Conservation (phyloP, 768 basidiomycete genomes). For the Suillus lakei region DNA sequence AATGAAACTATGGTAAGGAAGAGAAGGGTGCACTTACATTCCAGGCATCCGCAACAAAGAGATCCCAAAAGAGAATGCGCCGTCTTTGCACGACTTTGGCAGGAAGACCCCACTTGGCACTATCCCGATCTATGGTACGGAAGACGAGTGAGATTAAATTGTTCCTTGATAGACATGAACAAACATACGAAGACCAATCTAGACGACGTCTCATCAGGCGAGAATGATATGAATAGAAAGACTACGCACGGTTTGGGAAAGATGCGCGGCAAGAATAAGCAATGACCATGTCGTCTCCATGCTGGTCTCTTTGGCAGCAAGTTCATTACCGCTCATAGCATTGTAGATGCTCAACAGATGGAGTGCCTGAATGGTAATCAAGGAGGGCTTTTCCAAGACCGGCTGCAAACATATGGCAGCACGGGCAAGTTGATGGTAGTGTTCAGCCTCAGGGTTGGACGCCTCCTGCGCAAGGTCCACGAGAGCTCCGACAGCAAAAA, state of each 20-base stretch:
- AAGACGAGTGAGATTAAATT: slow-evolving; percentile 14
- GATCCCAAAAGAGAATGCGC: slow-evolving; percentile 77
- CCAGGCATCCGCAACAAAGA: slow-evolving; percentile 75
- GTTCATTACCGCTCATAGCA: slow-evolving; percentile 68
- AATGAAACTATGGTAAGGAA: slow-evolving; percentile 9
- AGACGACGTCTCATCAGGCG: slow-evolving; percentile 19
- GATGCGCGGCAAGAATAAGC: slow-evolving; percentile 65
- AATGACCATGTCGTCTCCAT: slow-evolving; percentile 78
- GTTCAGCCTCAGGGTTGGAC: slow-evolving; percentile 52
- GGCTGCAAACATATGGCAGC: slow-evolving; percentile 71
- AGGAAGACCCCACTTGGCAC: slow-evolving; percentile 65
- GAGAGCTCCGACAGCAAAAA: slow-evolving; percentile 60
- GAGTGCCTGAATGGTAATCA: slow-evolving; percentile 72
- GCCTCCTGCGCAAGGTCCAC: slow-evolving; percentile 38
- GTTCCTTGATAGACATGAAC: slow-evolving; percentile 13
- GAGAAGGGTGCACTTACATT: slow-evolving; percentile 45
- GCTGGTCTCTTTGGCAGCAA: slow-evolving; percentile 59
- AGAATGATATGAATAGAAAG: slow-evolving; percentile 10
- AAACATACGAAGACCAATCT: slow-evolving; percentile 75
- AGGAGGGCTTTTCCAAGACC: slow-evolving; percentile 71
- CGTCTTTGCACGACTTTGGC: slow-evolving; percentile 67
- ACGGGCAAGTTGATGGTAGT: slow-evolving; percentile 66
- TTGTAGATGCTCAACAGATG: slow-evolving; percentile 74
- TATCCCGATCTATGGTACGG: slow-evolving; percentile 57
- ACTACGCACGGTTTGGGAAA: slow-evolving; percentile 62